These are phyloP conservation scores for Suillus subaureus DNA, from an alignment of 768 basidiomycete species.

Conservation along the genomic window DNA sequence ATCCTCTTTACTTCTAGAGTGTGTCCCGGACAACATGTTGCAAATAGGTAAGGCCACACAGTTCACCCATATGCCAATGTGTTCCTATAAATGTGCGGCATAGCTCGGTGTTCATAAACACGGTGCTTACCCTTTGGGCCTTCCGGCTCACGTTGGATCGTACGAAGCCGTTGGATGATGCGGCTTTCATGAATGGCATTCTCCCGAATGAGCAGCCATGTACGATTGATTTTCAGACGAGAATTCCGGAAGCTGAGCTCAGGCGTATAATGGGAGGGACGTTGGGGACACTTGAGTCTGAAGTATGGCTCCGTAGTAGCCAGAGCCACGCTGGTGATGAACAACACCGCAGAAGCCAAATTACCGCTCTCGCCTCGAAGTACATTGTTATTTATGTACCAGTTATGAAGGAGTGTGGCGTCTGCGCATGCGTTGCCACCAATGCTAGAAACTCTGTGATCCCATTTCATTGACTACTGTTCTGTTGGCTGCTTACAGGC, in stretches of 20 bases:
- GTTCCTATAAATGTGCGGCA: background rate
- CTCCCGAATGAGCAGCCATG: slow-evolving; percentile 44
- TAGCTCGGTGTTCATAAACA: slow-evolving; percentile 5
- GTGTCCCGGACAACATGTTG: slow-evolving; percentile 7
- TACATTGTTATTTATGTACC: background rate
- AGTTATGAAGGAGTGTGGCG: too few species aligned
- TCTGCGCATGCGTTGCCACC: too few species aligned
- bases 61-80: background rate
- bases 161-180: slow-evolving; percentile 50
- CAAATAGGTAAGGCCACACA: slow-evolving; percentile 3
- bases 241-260: slow-evolving; percentile 24
- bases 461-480: too few species aligned
- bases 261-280: slow-evolving; percentile 2
- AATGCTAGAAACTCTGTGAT: too few species aligned
- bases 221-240: slow-evolving; percentile 51
- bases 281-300: background rate
- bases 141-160: slow-evolving; percentile 37
- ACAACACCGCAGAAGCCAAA: background rate
- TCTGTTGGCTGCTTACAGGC: too few species aligned
- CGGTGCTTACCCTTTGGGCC: slow-evolving; percentile 1
- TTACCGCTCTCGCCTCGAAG: background rate
- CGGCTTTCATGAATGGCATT: slow-evolving; percentile 45
- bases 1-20: slow-evolving; percentile 28
- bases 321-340: background rate
- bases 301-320: background rate